phyloP scores from a whole-genome alignment of 305 asterid species.

The Fraxinus ornus region DNA sequence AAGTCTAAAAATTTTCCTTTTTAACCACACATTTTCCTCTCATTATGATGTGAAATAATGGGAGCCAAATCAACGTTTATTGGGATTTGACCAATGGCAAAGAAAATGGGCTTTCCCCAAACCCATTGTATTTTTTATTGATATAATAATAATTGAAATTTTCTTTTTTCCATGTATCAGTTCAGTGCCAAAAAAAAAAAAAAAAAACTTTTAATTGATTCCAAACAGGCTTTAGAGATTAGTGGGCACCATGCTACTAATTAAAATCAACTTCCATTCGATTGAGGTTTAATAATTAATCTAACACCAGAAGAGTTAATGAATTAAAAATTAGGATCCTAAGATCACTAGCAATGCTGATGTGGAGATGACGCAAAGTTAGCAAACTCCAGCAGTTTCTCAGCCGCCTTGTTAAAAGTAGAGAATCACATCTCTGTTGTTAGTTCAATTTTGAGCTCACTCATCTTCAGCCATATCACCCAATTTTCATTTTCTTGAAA shows the following conservation, averaged over 20 bases:
- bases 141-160: not conserved
- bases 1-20: not conserved
- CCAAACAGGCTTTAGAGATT: not conserved
- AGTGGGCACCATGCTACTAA: not conserved
- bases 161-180: not conserved
- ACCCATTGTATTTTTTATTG: not conserved
- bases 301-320: not conserved
- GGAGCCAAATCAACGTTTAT: not conserved
- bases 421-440: conserved; percentile 3
- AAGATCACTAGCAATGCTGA: not conserved
- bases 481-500: not conserved
- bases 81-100: not conserved
- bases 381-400: not conserved
- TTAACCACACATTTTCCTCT: not conserved
- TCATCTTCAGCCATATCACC: not conserved
- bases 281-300: not conserved
- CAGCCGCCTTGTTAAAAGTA: not conserved
- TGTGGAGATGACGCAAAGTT: conserved; percentile 17
- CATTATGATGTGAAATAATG: not conserved
- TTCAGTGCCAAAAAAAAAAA: not conserved
- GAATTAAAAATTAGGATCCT: not conserved
- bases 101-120: not conserved
- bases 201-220: not conserved
- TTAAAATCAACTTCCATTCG: not conserved
- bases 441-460: not conserved